These are phyloP conservation scores for Hippophae tibetana DNA, from an alignment of 306 rosid species.

Conservation along the genomic window DNA sequence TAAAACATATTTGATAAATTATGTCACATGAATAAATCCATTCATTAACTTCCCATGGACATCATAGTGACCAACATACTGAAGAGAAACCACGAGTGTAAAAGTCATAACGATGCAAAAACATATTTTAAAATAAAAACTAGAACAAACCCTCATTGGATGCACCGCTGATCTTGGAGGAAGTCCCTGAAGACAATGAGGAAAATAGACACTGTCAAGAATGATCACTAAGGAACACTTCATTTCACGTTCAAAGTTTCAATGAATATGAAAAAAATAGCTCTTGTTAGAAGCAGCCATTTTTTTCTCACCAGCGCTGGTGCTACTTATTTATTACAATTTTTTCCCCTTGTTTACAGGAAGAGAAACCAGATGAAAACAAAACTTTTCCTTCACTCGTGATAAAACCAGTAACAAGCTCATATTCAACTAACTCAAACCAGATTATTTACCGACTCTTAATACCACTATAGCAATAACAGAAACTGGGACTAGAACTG, in stretches of 20 bases:
- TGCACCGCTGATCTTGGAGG: slow-evolving; percentile 97
- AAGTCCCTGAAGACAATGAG: slow-evolving; percentile 65
- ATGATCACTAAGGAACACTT: slow-evolving; percentile 3
- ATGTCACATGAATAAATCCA: too few relatives aligned
- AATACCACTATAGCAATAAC: too few relatives aligned
- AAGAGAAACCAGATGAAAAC: too few relatives aligned
- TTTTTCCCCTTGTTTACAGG: too few relatives aligned
- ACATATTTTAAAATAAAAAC: not conserved
- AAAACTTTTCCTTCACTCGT: too few relatives aligned
- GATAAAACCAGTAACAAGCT: too few relatives aligned
- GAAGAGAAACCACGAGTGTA: not conserved
- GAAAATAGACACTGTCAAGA: slow-evolving; percentile 6
- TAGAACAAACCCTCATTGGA: slow-evolving; percentile 88
- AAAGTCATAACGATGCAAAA: not conserved
- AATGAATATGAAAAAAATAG: slow-evolving; percentile 1
- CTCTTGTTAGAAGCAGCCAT: slow-evolving; percentile 4
- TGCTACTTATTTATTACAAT: too few relatives aligned
- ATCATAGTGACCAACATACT: not conserved
- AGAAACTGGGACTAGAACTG: too few relatives aligned
- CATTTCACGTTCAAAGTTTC: slow-evolving; percentile 5
- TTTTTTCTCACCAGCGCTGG: slow-evolving; percentile 11
- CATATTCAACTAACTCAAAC: too few relatives aligned
- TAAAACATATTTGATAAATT: too few relatives aligned
- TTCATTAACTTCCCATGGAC: too few relatives aligned
- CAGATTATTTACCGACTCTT: too few relatives aligned